Percentiles rank a stretch among this genome's conserved stretches.
Conservation (phyloP, 2,329 filamentous ascomycete genomes). For the Ceratocystis papillata region DNA sequence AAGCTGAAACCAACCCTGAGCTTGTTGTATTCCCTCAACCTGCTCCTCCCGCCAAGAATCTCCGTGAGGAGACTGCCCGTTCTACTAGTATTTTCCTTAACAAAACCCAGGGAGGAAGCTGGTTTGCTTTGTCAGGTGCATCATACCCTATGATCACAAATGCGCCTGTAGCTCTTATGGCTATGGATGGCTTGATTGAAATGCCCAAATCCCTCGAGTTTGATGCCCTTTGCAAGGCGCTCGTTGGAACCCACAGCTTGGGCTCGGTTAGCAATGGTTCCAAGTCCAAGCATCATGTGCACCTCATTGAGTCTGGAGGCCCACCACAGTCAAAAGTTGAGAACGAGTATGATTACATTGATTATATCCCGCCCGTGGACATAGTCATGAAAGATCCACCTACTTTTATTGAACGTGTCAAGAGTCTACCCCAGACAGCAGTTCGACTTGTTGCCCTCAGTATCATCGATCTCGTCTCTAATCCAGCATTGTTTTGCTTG, state of each 20-base stretch:
- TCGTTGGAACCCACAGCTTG: slow-evolving; percentile 63
- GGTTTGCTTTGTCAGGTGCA: slow-evolving; percentile 85
- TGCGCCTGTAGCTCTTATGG: slow-evolving; percentile 41
- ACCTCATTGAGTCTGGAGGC: slow-evolving; percentile 33
- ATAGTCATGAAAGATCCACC: slow-evolving; percentile 30
- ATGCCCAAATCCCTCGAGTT: slow-evolving; percentile 26
- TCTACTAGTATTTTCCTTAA: slow-evolving; percentile 71
- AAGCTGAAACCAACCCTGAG: slow-evolving; percentile 54
- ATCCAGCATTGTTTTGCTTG: slow-evolving; percentile 42
- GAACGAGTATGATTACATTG: slow-evolving; percentile 29
- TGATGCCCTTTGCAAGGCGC: slow-evolving; percentile 45
- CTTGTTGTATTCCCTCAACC: slow-evolving; percentile 83
- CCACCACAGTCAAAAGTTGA: slow-evolving; percentile 25
- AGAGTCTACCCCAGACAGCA: slow-evolving; percentile 41
- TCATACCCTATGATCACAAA: slow-evolving; percentile 78
- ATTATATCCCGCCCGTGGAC: slow-evolving; percentile 29
- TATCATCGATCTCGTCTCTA: slow-evolving; percentile 45
- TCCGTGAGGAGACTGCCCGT: slow-evolving; percentile 42
- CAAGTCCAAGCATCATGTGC: slow-evolving; percentile 31
- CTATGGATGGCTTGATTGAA: slow-evolving; percentile 41
- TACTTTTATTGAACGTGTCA: slow-evolving; percentile 42
- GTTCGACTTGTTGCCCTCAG: slow-evolving; percentile 29
- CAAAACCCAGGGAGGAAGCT: slow-evolving; percentile 72
- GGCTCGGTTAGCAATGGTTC: slow-evolving; percentile 33
- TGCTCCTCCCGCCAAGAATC: slow-evolving; percentile 47